Evolutionary conservation across 768 basidiomycete genomes (phyloP).

Genomic region (Ramaria sp.): DNA sequence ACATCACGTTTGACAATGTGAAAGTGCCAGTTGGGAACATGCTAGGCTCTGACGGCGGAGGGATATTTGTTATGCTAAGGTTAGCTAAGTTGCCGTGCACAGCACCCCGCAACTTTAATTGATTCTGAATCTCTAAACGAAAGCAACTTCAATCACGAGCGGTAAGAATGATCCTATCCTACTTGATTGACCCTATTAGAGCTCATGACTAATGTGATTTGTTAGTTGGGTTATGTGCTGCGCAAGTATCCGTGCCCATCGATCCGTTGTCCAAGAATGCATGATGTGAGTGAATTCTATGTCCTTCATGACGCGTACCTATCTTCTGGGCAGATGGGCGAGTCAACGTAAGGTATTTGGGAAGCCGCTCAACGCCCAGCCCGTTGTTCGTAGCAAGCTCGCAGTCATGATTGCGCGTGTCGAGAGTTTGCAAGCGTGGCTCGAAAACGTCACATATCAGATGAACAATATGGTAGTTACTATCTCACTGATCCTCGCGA

Average conservation of each 20-base stretch:
- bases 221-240: conserved; percentile 74
- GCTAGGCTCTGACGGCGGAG: conserved; percentile 69
- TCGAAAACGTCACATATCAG: conserved; percentile 80
- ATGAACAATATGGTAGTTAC: conserved; percentile 66
- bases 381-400: conserved; percentile 81
- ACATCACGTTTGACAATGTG: conserved; percentile 74
- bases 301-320: background rate
- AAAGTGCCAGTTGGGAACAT: conserved; percentile 83
- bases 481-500: conserved; percentile 2
- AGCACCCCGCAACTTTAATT: background rate
- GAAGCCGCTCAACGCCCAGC: conserved; percentile 70
- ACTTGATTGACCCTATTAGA: background rate
- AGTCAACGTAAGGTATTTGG: conserved; percentile 88
- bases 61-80: conserved; percentile 46
- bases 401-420: conserved; percentile 82
- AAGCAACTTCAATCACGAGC: conserved; percentile 91
- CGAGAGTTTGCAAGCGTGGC: conserved; percentile 76
- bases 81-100: background rate
- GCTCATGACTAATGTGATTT: conserved; percentile 1
- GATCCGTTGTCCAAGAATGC: conserved; percentile 71
- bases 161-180: conserved; percentile 16
- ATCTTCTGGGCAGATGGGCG: conserved; percentile 47
- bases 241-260: conserved; percentile 51
- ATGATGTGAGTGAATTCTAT: conserved; percentile 35
- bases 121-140: conserved; percentile 17